These are phyloP conservation scores for Saccharomycopsis malanga DNA, from an alignment of 805 yeast genomes.

Conservation along the genomic window DNA sequence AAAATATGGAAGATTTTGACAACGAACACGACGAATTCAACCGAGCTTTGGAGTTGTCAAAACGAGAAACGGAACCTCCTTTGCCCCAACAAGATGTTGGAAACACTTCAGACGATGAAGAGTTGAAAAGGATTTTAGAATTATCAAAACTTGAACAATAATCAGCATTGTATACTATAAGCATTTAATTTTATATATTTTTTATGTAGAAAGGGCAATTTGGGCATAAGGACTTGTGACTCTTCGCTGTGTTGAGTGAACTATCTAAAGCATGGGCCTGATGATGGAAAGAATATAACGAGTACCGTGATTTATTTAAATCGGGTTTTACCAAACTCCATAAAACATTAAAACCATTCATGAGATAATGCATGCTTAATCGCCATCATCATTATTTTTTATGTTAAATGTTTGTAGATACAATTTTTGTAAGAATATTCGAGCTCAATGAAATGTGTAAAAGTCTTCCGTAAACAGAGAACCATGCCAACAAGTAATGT, in stretches of 20 bases:
- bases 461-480: slow-evolving; percentile 1
- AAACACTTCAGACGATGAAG: slow-evolving; percentile 8
- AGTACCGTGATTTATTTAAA: neutral
- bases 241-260: neutral
- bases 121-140: slow-evolving; percentile 16
- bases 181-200: too few species aligned
- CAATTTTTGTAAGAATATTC: neutral
- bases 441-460: neutral
- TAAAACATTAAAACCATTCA: neutral
- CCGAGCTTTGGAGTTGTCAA: slow-evolving; percentile 11
- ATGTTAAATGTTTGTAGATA: too few species aligned
- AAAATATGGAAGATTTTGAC: neutral
- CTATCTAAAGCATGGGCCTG: too few species aligned
- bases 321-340: neutral
- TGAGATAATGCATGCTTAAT: neutral
- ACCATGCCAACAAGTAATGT: slow-evolving; percentile 2
- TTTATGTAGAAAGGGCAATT: neutral
- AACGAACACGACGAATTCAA: slow-evolving; percentile 2
- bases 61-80: neutral
- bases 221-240: neutral
- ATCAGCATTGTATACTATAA: too few species aligned
- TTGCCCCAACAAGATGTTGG: neutral
- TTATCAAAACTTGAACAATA: slow-evolving; percentile 18
- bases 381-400: neutral
- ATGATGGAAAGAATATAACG: neutral